phyloP scores from a whole-genome alignment of 495 filamentous ascomycete species.

The Lindgomyces ingoldianus region DNA sequence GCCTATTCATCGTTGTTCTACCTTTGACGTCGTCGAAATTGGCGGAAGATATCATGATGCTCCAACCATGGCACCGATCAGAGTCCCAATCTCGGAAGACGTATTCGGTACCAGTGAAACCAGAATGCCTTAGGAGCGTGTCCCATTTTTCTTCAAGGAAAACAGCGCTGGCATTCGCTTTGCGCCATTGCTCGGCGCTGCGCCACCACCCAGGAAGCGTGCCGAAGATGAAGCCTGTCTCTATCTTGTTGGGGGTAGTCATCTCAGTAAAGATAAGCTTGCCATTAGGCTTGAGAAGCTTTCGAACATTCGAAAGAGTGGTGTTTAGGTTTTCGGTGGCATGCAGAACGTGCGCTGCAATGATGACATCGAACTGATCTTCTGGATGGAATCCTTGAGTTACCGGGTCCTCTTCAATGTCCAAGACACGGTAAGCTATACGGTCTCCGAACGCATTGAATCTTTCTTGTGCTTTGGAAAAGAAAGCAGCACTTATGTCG shows the following conservation, averaged over 20 bases:
- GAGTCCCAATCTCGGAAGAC: neutral
- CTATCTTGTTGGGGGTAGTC: neutral
- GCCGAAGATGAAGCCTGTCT: constrained; percentile 7
- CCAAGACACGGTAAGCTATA: neutral
- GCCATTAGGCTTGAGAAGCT: constrained; percentile 19
- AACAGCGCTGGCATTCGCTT: neutral
- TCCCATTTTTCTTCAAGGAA: neutral
- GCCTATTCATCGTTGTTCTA: too few species aligned
- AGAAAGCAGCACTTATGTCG: too few species aligned
- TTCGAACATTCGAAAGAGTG: neutral
- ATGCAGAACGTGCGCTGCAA: neutral
- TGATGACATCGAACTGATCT: neutral
- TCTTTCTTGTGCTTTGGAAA: too few species aligned
- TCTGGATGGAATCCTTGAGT: neutral
- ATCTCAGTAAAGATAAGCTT: constrained; percentile 28
- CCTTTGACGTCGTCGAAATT: too few species aligned
- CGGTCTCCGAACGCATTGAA: too few species aligned
- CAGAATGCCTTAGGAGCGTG: neutral
- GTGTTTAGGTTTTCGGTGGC: neutral
- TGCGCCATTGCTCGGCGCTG: neutral
- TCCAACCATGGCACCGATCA: neutral
- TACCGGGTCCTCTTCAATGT: neutral
- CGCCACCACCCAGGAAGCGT: constrained; percentile 22
- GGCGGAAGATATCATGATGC: neutral
- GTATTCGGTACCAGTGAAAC: constrained; percentile 3